Conservation (phyloP, 2,329 filamentous ascomycete species). For the Blastomyces percursus region DNA sequence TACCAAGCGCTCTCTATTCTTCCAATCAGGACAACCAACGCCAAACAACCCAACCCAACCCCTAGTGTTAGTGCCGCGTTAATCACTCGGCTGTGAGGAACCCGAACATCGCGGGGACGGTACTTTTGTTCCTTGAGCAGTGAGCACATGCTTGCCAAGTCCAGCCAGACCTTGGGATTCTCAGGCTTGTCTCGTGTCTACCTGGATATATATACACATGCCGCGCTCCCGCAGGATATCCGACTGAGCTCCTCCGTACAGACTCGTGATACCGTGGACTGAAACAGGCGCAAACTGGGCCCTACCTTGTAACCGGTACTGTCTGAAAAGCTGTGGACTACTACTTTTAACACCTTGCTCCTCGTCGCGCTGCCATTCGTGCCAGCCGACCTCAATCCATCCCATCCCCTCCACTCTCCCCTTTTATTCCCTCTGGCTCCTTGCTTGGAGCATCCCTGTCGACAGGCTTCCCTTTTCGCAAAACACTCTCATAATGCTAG, state of each 20-base stretch:
- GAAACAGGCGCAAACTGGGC: background rate
- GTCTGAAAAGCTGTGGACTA: background rate
- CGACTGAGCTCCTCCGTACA: background rate
- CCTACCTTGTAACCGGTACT: background rate
- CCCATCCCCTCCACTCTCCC: background rate
- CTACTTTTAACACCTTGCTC: background rate
- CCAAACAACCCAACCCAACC: background rate
- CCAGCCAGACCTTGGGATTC: background rate
- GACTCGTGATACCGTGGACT: background rate
- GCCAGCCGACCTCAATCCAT: background rate
- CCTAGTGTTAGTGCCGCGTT: background rate
- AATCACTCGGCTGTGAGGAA: background rate
- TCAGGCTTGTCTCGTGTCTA: background rate
- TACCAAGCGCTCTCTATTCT: background rate
- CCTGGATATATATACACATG: background rate
- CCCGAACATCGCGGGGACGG: background rate
- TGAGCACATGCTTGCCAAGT: background rate
- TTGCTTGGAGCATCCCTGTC: background rate
- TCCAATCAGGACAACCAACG: background rate
- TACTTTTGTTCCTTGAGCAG: background rate
- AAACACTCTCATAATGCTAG: constrained; percentile 1
- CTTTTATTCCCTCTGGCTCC: background rate
- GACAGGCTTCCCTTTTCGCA: background rate
- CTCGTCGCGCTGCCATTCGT: background rate
- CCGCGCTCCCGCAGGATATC: background rate